These are phyloP conservation scores for Lentinula sp. DNA, from an alignment of 768 basidiomycete species.

Conservation along the genomic window DNA sequence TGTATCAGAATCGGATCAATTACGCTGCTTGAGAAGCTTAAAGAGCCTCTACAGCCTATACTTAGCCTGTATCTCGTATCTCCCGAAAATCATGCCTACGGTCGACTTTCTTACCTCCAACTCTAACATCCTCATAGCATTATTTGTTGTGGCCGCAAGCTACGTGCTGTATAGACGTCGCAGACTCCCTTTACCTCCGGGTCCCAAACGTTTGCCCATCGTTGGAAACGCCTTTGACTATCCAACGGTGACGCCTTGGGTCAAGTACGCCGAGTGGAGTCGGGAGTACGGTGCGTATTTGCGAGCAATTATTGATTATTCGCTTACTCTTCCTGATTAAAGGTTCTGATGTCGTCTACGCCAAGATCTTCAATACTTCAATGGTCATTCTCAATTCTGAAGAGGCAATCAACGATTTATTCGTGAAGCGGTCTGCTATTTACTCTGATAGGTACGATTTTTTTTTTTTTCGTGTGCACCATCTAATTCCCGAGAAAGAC, in stretches of 20 bases:
- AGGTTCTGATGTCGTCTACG: slow-evolving; percentile 21
- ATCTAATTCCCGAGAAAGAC: not conserved
- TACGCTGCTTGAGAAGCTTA: not conserved
- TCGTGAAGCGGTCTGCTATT: slow-evolving; percentile 27
- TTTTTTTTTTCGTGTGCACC: not conserved
- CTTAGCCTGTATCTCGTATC: not conserved
- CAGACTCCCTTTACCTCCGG: slow-evolving; percentile 18
- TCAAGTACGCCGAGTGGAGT: slow-evolving; percentile 14
- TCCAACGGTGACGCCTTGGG: slow-evolving; percentile 13
- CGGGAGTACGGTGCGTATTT: slow-evolving; percentile 12
- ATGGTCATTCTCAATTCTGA: slow-evolving; percentile 25
- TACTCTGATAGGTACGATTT: slow-evolving; percentile 27
- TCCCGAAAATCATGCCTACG: not conserved
- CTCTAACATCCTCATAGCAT: not conserved
- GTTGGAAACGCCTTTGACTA: slow-evolving; percentile 18
- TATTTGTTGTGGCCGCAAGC: not conserved
- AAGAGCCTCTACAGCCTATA: not conserved
- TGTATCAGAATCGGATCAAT: not conserved
- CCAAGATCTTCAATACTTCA: slow-evolving; percentile 17
- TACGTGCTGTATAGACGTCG: not conserved
- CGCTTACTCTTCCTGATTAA: not conserved
- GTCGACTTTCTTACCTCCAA: not conserved
- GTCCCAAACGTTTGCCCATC: slow-evolving; percentile 16
- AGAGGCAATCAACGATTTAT: slow-evolving; percentile 23
- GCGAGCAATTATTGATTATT: not conserved